Conservation (phyloP, 495 filamentous ascomycete genomes). For the Rusavskia elegans region DNA sequence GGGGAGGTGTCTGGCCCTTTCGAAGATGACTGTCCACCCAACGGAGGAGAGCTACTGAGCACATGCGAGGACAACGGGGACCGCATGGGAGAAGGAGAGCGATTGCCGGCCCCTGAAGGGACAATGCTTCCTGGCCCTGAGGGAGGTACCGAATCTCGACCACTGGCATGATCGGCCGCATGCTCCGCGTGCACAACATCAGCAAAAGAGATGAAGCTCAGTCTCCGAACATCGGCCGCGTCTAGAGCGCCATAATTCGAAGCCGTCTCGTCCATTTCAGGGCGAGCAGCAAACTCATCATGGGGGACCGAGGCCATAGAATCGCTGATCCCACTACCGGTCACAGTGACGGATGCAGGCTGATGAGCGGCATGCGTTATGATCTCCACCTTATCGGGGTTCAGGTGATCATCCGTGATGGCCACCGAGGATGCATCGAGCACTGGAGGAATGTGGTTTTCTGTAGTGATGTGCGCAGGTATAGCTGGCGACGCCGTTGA, state of each 20-base stretch:
- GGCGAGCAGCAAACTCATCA: slow-evolving; percentile 38
- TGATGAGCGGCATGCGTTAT: slow-evolving; percentile 70
- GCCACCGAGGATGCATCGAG: slow-evolving; percentile 78
- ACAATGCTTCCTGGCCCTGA: slow-evolving; percentile 22
- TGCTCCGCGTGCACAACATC: slow-evolving; percentile 90
- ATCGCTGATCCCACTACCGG: slow-evolving; percentile 26
- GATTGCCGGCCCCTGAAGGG: slow-evolving; percentile 37
- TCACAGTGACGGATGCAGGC: slow-evolving; percentile 48
- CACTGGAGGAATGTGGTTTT: slow-evolving; percentile 83
- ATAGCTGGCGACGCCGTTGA: slow-evolving; percentile 57
- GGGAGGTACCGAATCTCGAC: slow-evolving; percentile 44
- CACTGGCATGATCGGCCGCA: slow-evolving; percentile 32
- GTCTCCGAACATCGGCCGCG: slow-evolving; percentile 56
- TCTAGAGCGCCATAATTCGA: slow-evolving; percentile 62
- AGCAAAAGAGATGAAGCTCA: slow-evolving; percentile 89
- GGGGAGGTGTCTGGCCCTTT: slow-evolving; percentile 51
- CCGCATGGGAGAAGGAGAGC: slow-evolving; percentile 57
- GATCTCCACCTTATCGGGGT: slow-evolving; percentile 76
- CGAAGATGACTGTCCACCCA: slow-evolving; percentile 47
- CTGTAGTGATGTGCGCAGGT: slow-evolving; percentile 74
- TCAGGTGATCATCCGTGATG: slow-evolving; percentile 63
- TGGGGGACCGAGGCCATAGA: slow-evolving; percentile 29
- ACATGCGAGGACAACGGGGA: slow-evolving; percentile 53
- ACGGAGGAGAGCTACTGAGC: slow-evolving; percentile 46
- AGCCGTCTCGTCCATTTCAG: slow-evolving; percentile 35